Evolutionary conservation across 2,329 filamentous ascomycete species (phyloP).

Genomic region (Alternaria gaisen): DNA sequence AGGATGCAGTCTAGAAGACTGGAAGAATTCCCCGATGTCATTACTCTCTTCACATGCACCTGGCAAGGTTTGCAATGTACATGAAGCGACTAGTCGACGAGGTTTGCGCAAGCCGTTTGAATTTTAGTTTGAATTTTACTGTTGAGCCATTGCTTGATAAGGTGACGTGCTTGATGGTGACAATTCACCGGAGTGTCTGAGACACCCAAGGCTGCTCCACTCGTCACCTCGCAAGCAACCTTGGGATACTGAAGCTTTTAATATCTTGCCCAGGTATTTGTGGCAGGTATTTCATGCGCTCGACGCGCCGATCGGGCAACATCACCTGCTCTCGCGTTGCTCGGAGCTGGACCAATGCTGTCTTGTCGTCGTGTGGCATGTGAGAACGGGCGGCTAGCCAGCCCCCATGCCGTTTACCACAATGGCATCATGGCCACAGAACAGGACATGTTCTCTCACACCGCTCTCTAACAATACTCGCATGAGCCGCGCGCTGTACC

Average conservation of each 20-base stretch:
- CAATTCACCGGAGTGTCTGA: background rate
- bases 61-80: background rate
- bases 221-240: background rate
- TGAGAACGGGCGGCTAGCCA: conserved; percentile 12
- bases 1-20: conserved; percentile 4
- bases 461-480: background rate
- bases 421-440: background rate
- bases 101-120: conserved; percentile 1
- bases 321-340: conserved; percentile 6
- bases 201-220: background rate
- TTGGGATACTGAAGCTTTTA: background rate
- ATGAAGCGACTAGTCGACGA: background rate
- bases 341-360: background rate
- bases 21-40: conserved; percentile 3
- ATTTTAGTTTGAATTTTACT: conserved; percentile 2
- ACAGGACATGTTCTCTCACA: background rate
- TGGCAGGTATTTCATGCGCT: background rate
- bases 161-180: background rate
- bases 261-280: background rate
- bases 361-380: conserved; percentile 2
- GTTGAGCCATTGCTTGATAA: background rate
- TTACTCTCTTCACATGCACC: background rate
- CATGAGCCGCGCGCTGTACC: background rate
- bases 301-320: background rate
- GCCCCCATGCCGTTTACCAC: background rate